These are phyloP conservation scores for Lodderomyces beijingensis DNA, from an alignment of 1,139 yeast species.

Conservation along the genomic window DNA sequence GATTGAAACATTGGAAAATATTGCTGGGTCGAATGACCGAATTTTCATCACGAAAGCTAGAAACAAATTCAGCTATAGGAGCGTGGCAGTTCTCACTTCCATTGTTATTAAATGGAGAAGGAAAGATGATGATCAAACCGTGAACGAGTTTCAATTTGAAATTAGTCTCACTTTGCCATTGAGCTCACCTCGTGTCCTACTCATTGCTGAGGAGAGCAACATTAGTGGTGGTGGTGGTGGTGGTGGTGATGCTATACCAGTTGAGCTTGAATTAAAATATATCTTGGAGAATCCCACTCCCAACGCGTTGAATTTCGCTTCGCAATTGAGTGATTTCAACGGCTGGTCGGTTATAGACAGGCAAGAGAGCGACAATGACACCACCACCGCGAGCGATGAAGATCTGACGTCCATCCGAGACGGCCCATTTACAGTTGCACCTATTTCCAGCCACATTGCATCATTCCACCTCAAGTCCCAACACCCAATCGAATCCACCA, in stretches of 20 bases:
- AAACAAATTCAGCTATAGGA: constrained; percentile 39
- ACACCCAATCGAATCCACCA: background rate
- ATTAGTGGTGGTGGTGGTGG: no score
- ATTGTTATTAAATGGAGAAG: constrained; percentile 36
- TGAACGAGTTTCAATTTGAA: constrained; percentile 27
- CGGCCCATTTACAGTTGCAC: constrained; percentile 49
- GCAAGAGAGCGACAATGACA: constrained; percentile 9
- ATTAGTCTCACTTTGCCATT: constrained; percentile 56
- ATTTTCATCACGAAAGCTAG: constrained; percentile 35
- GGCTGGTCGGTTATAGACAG: constrained; percentile 30
- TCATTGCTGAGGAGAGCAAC: constrained; percentile 17
- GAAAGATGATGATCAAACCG: constrained; percentile 1
- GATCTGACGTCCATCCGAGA: background rate
- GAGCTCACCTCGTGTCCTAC: constrained; percentile 65
- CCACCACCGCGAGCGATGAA: background rate
- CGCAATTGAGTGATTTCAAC: constrained; percentile 28
- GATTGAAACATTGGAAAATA: constrained; percentile 16
- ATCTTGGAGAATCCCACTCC: constrained; percentile 73
- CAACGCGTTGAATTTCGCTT: constrained; percentile 59
- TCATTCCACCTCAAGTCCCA: constrained; percentile 17
- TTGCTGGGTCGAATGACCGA: constrained; percentile 3
- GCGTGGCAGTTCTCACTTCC: constrained; percentile 26
- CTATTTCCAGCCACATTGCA: constrained; percentile 52
- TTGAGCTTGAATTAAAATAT: constrained; percentile 32
- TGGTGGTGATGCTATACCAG: constrained; percentile 11